Evolutionary conservation across 257 asterid genomes (phyloP).

Genomic region (Ajuga chamaepitys): DNA sequence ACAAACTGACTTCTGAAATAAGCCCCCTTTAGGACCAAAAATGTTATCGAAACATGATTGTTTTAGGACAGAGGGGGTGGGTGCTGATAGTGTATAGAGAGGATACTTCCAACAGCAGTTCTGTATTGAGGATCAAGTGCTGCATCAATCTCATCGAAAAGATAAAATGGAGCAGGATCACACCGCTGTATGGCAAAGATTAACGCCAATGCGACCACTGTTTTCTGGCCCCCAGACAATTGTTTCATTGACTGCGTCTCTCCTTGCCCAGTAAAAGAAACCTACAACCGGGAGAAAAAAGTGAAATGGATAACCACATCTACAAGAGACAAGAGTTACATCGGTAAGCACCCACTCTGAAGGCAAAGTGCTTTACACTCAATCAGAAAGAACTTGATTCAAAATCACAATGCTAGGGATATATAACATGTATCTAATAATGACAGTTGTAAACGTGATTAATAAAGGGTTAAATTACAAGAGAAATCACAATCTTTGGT

Average conservation of each 20-base stretch:
- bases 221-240: conserved; percentile 96
- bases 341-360: neutral
- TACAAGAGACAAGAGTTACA: neutral
- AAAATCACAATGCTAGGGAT: neutral
- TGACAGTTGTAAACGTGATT: neutral
- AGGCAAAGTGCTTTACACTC: neutral
- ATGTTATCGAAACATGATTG: too few relatives aligned
- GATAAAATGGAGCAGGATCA: conserved; percentile 99
- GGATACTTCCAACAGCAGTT: conserved; percentile 99
- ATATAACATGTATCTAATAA: neutral
- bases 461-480: too few relatives aligned
- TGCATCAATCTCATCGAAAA: conserved; percentile 97
- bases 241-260: conserved; percentile 99
- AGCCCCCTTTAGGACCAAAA: too few relatives aligned
- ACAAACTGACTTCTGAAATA: too few relatives aligned
- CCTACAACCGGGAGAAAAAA: conserved; percentile 38
- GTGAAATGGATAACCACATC: neutral
- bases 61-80: too few relatives aligned
- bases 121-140: conserved; percentile 99
- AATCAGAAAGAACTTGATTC: neutral
- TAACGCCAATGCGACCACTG: conserved; percentile 89
- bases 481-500: too few relatives aligned
- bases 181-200: conserved; percentile 97
- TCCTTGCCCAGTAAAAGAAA: conserved; percentile 97
- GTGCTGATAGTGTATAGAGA: too few relatives aligned